These are phyloP conservation scores for Neophaeococcomyces mojaviensis DNA, from an alignment of 2,329 filamentous ascomycete species.

Conservation along the genomic window DNA sequence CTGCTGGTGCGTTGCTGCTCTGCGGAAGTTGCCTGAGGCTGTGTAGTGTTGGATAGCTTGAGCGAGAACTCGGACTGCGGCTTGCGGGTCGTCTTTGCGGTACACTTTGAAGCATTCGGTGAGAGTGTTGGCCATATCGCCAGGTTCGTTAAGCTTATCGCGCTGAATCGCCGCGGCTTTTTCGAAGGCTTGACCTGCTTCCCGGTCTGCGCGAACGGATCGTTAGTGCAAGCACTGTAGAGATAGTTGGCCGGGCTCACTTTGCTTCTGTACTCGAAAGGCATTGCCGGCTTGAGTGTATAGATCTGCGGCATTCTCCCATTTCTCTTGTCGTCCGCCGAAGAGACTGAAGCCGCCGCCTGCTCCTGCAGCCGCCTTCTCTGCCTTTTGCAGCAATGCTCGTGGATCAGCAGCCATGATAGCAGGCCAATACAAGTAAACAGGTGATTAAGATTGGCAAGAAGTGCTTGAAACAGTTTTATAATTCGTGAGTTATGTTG, in stretches of 20 bases:
- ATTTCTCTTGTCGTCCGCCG: slow-evolving; percentile 78
- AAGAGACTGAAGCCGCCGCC: slow-evolving; percentile 82
- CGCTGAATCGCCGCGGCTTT: slow-evolving; percentile 74
- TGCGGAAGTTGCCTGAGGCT: slow-evolving; percentile 78
- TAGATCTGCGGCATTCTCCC: slow-evolving; percentile 78
- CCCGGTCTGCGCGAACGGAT: slow-evolving; percentile 52
- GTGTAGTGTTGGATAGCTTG: slow-evolving; percentile 80
- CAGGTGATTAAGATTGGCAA: neutral
- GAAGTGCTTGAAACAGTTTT: neutral
- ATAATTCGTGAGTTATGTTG: neutral
- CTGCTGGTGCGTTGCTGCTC: slow-evolving; percentile 86
- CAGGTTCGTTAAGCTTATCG: slow-evolving; percentile 76
- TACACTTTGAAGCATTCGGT: slow-evolving; percentile 95
- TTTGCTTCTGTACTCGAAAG: slow-evolving; percentile 78
- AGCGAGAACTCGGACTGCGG: slow-evolving; percentile 73
- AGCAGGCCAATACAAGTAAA: neutral
- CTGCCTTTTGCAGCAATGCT: slow-evolving; percentile 75
- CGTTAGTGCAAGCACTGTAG: neutral
- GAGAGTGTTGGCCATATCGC: slow-evolving; percentile 82
- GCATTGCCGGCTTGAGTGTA: slow-evolving; percentile 86
- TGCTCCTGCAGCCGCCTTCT: slow-evolving; percentile 70
- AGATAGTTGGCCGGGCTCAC: slow-evolving; percentile 40
- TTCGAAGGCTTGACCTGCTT: slow-evolving; percentile 82
- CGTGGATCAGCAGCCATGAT: slow-evolving; percentile 70
- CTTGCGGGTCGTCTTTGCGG: slow-evolving; percentile 72